Base-by-base conservation (phyloP, 2,329 filamentous ascomycete genomes). In the Diaporthe citrichinensis region DNA sequence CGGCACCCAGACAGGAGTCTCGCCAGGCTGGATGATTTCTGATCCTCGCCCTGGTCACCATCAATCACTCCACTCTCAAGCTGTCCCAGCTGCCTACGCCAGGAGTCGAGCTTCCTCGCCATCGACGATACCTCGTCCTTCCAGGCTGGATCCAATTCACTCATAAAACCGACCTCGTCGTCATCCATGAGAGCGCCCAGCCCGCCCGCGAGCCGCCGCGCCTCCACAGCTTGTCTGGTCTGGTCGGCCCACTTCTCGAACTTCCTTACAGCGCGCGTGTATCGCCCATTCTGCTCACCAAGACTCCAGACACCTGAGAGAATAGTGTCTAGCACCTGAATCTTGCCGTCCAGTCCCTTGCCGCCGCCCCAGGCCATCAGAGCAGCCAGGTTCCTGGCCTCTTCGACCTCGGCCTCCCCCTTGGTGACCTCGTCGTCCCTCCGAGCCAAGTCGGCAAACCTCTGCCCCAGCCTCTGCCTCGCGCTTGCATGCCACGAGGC, bases 201-300 rank as follows among this genome's bases (percentile, higher is more conserved):
- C 4, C 83, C 81, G 62, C 84, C 84, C 12, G 83, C 81, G 39
- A 80, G 78, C 39, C 81, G 80, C 71, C 89, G 85, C 34, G 86
- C 85, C 39, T 85, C 84, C 57, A 89, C 83, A 39, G 90, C 85
- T n/a, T 85, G 85, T 23, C 84, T 84, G 79, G 87, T 87, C 72
- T 82, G 81, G 14, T 85, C 84, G 10, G 88, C 84, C 92, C 92
- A 94, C 68, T 82, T 84, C 81, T 93, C 91, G 79, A 94, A 94
- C 53, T 84, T 86, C 73, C 86, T 82, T 41, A 91, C 87, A 0
- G 90, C 83, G 28, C 90, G 86, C 17, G 86, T 85, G 78, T 92
- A 92, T 77, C 89, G 87, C 4, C 90, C 91, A 2, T 87, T 88
- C 0, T 86, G 83, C 74, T 90, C 90, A 65, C 88, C 87, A 67